Conservation (phyloP, 1,139 yeast genomes). For the Magnusiomyces starmeri region DNA sequence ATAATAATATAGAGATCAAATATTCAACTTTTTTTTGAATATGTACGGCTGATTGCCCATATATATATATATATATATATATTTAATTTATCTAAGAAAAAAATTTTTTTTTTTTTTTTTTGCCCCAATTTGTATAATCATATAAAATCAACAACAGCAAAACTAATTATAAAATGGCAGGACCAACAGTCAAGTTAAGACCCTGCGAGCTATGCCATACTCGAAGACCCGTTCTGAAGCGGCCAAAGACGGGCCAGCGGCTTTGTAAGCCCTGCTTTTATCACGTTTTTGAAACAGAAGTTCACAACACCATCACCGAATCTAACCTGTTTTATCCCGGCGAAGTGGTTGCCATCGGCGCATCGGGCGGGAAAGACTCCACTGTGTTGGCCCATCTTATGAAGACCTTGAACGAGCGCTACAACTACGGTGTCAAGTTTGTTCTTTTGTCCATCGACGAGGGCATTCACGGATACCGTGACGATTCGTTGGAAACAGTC, state of each 20-base stretch:
- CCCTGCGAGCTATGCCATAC: slow-evolving; percentile 79
- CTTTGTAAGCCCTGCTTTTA: slow-evolving; percentile 91
- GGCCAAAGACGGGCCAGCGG: slow-evolving; percentile 89
- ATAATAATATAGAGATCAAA: too few species aligned
- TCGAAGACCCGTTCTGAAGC: slow-evolving; percentile 76
- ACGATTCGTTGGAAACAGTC: slow-evolving; percentile 94
- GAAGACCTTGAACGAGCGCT: slow-evolving; percentile 79
- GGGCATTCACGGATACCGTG: slow-evolving; percentile 95
- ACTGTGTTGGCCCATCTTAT: slow-evolving; percentile 87
- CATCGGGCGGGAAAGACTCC: slow-evolving; percentile 97
- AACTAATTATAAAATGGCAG: slow-evolving; percentile 13
- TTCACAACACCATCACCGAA: slow-evolving; percentile 77
- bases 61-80: too few species aligned
- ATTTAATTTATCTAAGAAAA: too few species aligned
- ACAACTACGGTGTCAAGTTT: slow-evolving; percentile 76
- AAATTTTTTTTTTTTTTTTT: too few species aligned
- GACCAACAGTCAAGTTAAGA: slow-evolving; percentile 16
- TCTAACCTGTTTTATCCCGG: slow-evolving; percentile 68
- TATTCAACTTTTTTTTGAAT: too few species aligned
- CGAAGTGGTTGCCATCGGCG: slow-evolving; percentile 92
- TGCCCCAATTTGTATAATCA: too few species aligned
- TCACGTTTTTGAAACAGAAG: slow-evolving; percentile 87
- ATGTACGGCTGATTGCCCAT: too few species aligned
- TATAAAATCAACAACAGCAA: too few species aligned
- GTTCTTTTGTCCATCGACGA: slow-evolving; percentile 87